Evolutionary conservation across 2,329 filamentous ascomycete species (phyloP).

Genomic region (Cladobotryum mycophilum): DNA sequence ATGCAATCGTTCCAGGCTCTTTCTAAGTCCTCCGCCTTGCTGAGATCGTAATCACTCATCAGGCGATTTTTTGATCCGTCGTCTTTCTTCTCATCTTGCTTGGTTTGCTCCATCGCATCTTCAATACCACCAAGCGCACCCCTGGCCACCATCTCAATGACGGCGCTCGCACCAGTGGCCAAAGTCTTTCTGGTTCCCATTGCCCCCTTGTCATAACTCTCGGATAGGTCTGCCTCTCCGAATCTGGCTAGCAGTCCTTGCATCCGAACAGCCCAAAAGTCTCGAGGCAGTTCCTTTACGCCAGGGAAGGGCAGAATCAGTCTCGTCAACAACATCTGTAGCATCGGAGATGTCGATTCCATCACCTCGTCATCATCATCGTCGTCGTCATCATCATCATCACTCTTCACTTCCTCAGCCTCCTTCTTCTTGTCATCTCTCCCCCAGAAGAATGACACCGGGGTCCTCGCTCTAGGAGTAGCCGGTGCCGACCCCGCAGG

Average conservation of each 20-base stretch:
- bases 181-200: constrained; percentile 70
- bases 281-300: constrained; percentile 52
- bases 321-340: constrained; percentile 61
- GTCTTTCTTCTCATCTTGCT: not conserved
- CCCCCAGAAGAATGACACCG: constrained; percentile 13
- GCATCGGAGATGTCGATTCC: constrained; percentile 52
- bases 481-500: constrained; percentile 19
- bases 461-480: constrained; percentile 24
- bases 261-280: constrained; percentile 61
- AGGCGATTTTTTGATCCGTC: constrained; percentile 11
- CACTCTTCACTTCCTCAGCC: constrained; percentile 3
- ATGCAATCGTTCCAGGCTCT: constrained; percentile 62
- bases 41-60: constrained; percentile 46
- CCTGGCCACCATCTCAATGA: constrained; percentile 63
- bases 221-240: constrained; percentile 63
- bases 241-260: constrained; percentile 55
- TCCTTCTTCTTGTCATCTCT: constrained; percentile 1
- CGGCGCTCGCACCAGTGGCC: constrained; percentile 61
- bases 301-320: constrained; percentile 62
- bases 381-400: constrained; percentile 4
- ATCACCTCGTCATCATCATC: constrained; percentile 20
- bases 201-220: constrained; percentile 75
- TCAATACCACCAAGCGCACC: constrained; percentile 55
- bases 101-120: not conserved
- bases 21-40: constrained; percentile 53